Percentiles rank a stretch among this genome's conserved stretches.
phyloP scores from a whole-genome alignment of 352 stramenopile genomes.

The Phytophthora pini region DNA sequence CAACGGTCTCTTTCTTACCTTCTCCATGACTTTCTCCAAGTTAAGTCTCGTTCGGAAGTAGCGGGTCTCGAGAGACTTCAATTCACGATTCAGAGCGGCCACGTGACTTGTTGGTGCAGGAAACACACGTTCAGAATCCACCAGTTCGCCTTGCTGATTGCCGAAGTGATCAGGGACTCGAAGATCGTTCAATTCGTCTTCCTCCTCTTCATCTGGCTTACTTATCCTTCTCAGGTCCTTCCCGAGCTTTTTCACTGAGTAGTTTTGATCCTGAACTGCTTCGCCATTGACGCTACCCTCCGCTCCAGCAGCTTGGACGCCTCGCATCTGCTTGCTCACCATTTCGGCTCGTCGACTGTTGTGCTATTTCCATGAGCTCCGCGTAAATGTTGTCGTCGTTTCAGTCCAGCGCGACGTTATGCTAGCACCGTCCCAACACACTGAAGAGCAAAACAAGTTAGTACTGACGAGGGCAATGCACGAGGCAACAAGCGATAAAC shows the following conservation, averaged over 20 bases:
- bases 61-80: conserved; percentile 75
- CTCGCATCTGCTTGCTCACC: conserved; percentile 37
- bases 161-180: conserved; percentile 3
- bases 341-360: conserved; percentile 21
- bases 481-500: conserved; percentile 8
- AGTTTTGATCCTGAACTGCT: conserved; percentile 5
- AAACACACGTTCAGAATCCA: conserved; percentile 43
- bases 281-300: background rate
- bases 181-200: conserved; percentile 5
- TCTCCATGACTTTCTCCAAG: conserved; percentile 72
- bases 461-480: conserved; percentile 9
- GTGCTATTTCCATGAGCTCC: conserved; percentile 29
- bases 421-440: conserved; percentile 4
- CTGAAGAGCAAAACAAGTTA: conserved; percentile 18
- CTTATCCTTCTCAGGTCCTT: conserved; percentile 7
- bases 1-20: conserved; percentile 36
- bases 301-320: conserved; percentile 7
- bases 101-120: conserved; percentile 61
- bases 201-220: conserved; percentile 4
- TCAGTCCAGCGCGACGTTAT: conserved; percentile 11
- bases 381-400: conserved; percentile 12
- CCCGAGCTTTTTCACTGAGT: background rate
- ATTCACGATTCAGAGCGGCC: conserved; percentile 66
- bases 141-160: conserved; percentile 32
- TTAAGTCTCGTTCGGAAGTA: conserved; percentile 81